Evolutionary conservation across 2,329 filamentous ascomycete genomes (phyloP).

Genomic region (Fusarium sp.): DNA sequence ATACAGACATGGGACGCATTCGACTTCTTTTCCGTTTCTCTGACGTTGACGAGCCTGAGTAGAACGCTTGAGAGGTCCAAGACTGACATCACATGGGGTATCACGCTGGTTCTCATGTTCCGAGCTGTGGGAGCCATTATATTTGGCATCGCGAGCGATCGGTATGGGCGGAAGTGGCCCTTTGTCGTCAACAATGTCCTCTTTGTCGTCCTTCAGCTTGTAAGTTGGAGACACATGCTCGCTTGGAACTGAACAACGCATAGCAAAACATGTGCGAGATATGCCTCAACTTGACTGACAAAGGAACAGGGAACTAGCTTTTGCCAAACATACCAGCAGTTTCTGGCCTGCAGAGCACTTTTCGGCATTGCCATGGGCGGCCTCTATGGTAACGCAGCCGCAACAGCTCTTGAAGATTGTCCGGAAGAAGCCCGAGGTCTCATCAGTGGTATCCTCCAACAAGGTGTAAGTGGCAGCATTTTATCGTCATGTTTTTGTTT

Average conservation of each 20-base stretch:
- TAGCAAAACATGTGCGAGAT: constrained; percentile 11
- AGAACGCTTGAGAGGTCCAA: constrained; percentile 62
- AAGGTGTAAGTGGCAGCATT: constrained; percentile 59
- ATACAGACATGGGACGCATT: constrained; percentile 68
- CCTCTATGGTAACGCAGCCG: constrained; percentile 79
- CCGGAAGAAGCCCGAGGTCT: constrained; percentile 74
- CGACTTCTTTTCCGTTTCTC: constrained; percentile 72
- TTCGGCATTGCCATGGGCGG: constrained; percentile 88
- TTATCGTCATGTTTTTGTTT: accelerated
- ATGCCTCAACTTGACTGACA: constrained; percentile 14
- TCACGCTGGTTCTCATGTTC: constrained; percentile 70
- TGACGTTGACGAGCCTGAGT: constrained; percentile 64
- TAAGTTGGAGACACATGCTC: constrained; percentile 48
- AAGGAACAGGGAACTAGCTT: constrained; percentile 69
- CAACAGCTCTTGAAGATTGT: constrained; percentile 80
- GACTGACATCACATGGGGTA: constrained; percentile 70
- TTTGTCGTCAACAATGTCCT: constrained; percentile 80
- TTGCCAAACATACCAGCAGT: constrained; percentile 72
- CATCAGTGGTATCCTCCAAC: constrained; percentile 79
- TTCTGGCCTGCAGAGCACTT: constrained; percentile 76
- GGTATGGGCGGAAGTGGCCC: constrained; percentile 72
- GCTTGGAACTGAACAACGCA: neutral
- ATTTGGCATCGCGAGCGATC: constrained; percentile 65
- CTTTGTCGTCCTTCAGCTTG: constrained; percentile 76
- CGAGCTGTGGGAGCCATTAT: constrained; percentile 63